A percentile compares a stretch with the other conserved stretches of the same genome.
phyloP scores from a whole-genome alignment of 306 rosid species.

The Quercus aquifolioides region DNA sequence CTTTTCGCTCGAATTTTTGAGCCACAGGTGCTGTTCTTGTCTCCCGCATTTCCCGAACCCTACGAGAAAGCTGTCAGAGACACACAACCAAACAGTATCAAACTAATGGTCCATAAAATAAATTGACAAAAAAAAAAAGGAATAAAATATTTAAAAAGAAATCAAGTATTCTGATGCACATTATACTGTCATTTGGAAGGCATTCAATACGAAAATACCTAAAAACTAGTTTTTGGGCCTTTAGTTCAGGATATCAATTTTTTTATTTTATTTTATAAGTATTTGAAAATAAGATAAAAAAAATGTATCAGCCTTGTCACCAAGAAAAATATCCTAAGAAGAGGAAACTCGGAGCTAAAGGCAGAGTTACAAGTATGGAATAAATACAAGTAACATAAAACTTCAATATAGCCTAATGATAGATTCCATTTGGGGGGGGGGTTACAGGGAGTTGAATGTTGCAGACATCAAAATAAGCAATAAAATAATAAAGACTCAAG shows the following conservation, averaged over 20 bases:
- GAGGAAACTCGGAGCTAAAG: too few species aligned
- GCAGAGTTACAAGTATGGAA: too few species aligned
- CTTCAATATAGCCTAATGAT: too few species aligned
- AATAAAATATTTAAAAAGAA: conserved; percentile 4
- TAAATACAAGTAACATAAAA: too few species aligned
- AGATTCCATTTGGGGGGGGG: too few species aligned
- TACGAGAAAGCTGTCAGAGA: conserved; percentile 83
- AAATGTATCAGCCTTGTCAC: too few species aligned
- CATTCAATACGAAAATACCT: neutral
- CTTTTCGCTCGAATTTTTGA: conserved; percentile 66
- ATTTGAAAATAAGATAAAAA: too few species aligned
- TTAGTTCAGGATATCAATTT: neutral
- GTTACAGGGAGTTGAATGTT: too few species aligned
- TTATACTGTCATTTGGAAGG: neutral
- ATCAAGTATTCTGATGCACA: neutral
- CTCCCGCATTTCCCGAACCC: conserved; percentile 99
- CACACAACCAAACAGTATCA: conserved; percentile 45
- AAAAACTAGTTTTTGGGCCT: neutral
- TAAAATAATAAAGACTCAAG: too few species aligned
- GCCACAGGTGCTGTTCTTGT: conserved; percentile 88
- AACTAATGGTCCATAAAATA: conserved; percentile 20
- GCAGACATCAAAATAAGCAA: too few species aligned
- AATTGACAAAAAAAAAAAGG: neutral
- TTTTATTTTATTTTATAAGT: neutral
- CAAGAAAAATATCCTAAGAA: too few species aligned